These are phyloP conservation scores for Leucocoprinus leucothites DNA, from an alignment of 768 basidiomycete genomes.

Conservation along the genomic window DNA sequence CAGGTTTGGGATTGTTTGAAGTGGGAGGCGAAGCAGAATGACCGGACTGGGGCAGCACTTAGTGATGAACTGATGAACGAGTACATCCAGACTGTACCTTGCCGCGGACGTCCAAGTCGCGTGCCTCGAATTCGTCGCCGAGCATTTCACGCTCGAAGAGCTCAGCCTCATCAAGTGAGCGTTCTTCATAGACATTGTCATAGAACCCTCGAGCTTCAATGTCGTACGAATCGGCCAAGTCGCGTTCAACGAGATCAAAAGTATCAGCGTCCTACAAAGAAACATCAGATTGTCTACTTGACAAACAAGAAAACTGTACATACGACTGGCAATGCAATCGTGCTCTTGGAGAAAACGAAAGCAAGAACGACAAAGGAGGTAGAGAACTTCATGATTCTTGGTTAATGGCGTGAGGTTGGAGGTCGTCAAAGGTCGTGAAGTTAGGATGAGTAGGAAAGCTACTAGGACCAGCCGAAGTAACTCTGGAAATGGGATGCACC, in stretches of 20 bases:
- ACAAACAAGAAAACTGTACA: neutral
- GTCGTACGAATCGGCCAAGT: neutral
- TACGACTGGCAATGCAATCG: constrained; percentile 1
- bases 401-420: neutral
- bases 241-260: neutral
- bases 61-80: neutral
- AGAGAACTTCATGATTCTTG: constrained; percentile 8
- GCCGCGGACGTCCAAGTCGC: neutral
- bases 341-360: neutral
- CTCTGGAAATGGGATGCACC: constrained; percentile 2
- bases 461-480: constrained; percentile 7
- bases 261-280: neutral
- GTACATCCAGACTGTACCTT: neutral
- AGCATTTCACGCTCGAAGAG: neutral
- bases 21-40: too few relatives aligned
- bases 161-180: neutral
- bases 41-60: neutral
- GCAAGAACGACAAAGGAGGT: neutral
- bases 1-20: neutral
- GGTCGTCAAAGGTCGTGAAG: neutral
- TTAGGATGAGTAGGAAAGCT: neutral
- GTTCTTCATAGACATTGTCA: neutral
- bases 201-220: neutral
- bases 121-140: too few relatives aligned
- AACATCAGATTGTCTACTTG: neutral